A percentile compares a stretch with the other conserved stretches of the same genome.
Conservation (phyloP, 371 early-diverging fungal species). For the Mortierella sp. region DNA sequence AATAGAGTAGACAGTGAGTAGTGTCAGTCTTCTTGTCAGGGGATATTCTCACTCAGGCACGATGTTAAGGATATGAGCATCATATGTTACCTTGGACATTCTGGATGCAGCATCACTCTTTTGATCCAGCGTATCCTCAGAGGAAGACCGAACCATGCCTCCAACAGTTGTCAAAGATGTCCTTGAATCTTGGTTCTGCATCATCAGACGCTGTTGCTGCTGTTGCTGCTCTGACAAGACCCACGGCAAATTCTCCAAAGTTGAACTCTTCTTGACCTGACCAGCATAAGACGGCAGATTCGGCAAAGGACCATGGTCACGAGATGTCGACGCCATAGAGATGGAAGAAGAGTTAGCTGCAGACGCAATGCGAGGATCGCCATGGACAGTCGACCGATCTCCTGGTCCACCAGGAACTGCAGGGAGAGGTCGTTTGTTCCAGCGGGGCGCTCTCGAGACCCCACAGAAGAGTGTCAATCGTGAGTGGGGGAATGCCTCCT, state of each 20-base stretch:
- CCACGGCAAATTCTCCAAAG: neutral
- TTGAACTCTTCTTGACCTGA: conserved; percentile 1
- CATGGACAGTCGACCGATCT: neutral
- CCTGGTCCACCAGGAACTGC: conserved; percentile 14
- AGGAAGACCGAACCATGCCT: conserved; percentile 30
- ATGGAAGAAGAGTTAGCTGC: neutral
- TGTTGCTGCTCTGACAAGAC: neutral
- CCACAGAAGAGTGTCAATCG: conserved; percentile 65
- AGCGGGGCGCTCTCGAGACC: conserved; percentile 56
- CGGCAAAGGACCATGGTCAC: neutral
- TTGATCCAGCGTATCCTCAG: conserved; percentile 26
- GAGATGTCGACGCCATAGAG: neutral
- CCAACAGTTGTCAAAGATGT: conserved; percentile 8
- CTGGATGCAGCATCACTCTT: conserved; percentile 1
- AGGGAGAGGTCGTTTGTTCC: conserved; percentile 12
- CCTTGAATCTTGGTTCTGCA: neutral
- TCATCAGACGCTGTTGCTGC: neutral
- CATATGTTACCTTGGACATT: neutral
- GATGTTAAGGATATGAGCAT: neutral
- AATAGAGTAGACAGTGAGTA: neutral
- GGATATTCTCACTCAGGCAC: too few species aligned
- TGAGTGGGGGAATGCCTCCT: conserved; percentile 74
- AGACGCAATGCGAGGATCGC: neutral
- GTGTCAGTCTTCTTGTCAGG: neutral
- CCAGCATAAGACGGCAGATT: neutral